These are phyloP conservation scores for Eimeria maxima DNA, from an alignment of 169 alveolate species.

Conservation along the genomic window DNA sequence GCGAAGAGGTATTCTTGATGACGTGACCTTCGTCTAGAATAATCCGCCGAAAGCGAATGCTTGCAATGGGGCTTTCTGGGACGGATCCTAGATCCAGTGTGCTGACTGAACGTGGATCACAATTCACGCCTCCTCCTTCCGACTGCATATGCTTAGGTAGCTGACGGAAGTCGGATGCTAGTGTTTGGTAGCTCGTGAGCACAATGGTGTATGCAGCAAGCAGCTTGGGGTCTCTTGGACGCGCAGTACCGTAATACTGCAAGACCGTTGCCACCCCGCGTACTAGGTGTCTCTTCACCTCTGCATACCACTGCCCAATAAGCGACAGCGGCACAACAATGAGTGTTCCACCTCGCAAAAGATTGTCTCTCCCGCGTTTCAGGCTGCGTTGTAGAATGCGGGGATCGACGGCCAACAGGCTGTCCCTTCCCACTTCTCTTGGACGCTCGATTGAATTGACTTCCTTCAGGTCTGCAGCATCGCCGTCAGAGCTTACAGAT, in stretches of 20 bases:
- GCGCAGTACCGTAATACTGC: conserved; percentile 85
- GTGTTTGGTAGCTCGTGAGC: conserved; percentile 92
- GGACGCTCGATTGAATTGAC: neutral
- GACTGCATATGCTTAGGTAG: conserved; percentile 14
- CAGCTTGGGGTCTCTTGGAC: conserved; percentile 82
- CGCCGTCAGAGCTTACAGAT: conserved; percentile 49
- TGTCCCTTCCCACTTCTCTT: neutral
- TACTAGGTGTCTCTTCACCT: conserved; percentile 87
- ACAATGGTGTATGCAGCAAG: conserved; percentile 88
- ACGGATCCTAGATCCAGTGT: conserved; percentile 30
- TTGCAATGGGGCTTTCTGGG: conserved; percentile 85
- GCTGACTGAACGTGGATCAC: neutral
- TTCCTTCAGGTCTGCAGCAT: neutral
- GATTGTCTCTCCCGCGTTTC: conserved; percentile 46
- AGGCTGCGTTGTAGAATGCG: conserved; percentile 28
- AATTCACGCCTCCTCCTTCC: neutral
- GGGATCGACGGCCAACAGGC: conserved; percentile 58
- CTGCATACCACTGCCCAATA: conserved; percentile 90
- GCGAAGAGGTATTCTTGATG: conserved; percentile 91
- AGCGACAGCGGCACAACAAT: conserved; percentile 91
- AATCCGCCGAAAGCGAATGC: conserved; percentile 91
- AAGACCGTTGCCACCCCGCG: conserved; percentile 85
- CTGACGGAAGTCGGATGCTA: conserved; percentile 88
- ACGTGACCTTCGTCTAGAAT: conserved; percentile 96
- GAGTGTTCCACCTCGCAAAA: conserved; percentile 89